These are phyloP conservation scores for Spizellomyces sp. DNA, from an alignment of 192 early-diverging fungal species.

Conservation along the genomic window DNA sequence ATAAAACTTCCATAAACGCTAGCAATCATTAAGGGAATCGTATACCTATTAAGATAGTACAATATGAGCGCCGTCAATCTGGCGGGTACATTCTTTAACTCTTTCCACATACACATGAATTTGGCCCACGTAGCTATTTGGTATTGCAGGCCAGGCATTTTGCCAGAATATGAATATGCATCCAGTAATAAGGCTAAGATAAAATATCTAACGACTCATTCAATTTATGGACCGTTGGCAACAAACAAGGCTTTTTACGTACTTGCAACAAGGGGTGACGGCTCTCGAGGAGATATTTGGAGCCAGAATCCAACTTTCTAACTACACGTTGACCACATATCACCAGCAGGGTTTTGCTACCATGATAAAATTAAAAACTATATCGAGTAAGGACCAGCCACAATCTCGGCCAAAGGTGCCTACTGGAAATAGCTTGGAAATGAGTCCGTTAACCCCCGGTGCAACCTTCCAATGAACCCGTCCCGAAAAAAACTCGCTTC, in stretches of 20 bases:
- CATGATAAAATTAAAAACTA: background rate
- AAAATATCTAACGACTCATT: conserved; percentile 40
- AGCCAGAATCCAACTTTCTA: conserved; percentile 5
- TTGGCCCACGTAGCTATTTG: conserved; percentile 24
- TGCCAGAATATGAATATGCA: conserved; percentile 37
- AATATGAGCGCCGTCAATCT: background rate
- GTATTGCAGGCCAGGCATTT: conserved; percentile 37
- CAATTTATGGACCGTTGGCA: background rate
- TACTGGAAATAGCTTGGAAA: conserved; percentile 31
- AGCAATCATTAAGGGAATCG: conserved; percentile 27
- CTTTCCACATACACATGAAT: conserved; percentile 32
- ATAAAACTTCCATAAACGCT: conserved; percentile 39
- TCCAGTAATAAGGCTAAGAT: conserved; percentile 37
- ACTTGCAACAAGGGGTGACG: conserved; percentile 44
- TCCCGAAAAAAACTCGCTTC: conserved; percentile 33
- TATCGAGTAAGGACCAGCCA: background rate
- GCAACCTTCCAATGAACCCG: conserved; percentile 26
- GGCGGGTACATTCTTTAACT: background rate
- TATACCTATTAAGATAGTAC: conserved; percentile 19
- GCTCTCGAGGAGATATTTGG: conserved; percentile 14
- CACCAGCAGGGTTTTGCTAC: background rate
- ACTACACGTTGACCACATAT: conserved; percentile 1
- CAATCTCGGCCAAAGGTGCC: background rate
- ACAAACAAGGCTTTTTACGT: background rate
- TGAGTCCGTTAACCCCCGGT: conserved; percentile 31